A percentile compares a stretch with the other conserved stretches of the same genome.
Evolutionary conservation across 768 basidiomycete species (phyloP).

Genomic region (Boletus eberwhitei): DNA sequence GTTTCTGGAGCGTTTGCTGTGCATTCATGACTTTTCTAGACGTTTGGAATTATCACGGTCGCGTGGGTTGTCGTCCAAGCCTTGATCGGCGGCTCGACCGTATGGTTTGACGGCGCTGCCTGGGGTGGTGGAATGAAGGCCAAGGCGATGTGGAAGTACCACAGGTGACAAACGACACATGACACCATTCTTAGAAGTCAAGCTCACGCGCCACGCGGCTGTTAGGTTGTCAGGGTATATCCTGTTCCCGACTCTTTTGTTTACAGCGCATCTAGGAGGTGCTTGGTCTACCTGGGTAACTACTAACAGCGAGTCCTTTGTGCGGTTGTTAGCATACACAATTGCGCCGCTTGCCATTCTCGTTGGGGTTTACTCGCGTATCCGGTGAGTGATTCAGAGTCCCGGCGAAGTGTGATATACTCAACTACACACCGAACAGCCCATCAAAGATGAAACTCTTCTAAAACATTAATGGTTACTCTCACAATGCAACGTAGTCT

Average conservation of each 20-base stretch:
- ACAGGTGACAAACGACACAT: slow-evolving; percentile 46
- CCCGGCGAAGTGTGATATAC: not conserved
- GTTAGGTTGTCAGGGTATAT: slow-evolving; percentile 70
- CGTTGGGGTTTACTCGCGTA: slow-evolving; percentile 41
- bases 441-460: slow-evolving; percentile 65
- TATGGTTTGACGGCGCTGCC: slow-evolving; percentile 66
- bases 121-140: slow-evolving; percentile 74
- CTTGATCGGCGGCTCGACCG: slow-evolving; percentile 65
- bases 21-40: slow-evolving; percentile 34
- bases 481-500: not conserved
- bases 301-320: slow-evolving; percentile 32
- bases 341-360: slow-evolving; percentile 52
- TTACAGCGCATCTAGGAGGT: slow-evolving; percentile 69
- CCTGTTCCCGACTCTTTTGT: slow-evolving; percentile 55
- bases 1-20: not conserved
- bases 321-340: slow-evolving; percentile 50
- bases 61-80: slow-evolving; percentile 62
- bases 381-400: slow-evolving; percentile 43
- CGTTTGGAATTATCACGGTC: slow-evolving; percentile 60
- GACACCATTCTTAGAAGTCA: not conserved
- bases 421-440: slow-evolving; percentile 32
- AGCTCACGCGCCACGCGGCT: not conserved
- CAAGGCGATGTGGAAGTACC: slow-evolving; percentile 80
- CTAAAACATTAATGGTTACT: slow-evolving; percentile 10
- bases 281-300: slow-evolving; percentile 61